A percentile compares a stretch with the other conserved stretches of the same genome.
Conservation (phyloP, 352 stramenopile species). For the Phytophthora kernoviae region DNA sequence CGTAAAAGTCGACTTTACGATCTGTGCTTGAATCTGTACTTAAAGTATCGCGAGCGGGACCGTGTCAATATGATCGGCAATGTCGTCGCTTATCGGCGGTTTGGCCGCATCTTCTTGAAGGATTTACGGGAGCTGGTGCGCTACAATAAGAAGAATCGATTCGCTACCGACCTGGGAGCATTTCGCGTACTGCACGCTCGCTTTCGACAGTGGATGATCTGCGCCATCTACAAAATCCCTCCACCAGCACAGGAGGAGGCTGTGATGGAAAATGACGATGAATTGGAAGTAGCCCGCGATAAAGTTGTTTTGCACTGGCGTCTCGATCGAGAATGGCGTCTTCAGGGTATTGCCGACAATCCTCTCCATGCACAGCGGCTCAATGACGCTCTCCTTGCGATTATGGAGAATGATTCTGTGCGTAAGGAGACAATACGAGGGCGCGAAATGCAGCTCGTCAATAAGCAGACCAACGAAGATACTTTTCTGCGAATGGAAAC, state of each 20-base stretch:
- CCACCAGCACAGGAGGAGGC: constrained; percentile 11
- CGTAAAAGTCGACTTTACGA: constrained; percentile 66
- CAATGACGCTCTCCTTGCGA: constrained; percentile 36
- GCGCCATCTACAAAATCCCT: constrained; percentile 36
- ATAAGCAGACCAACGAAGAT: constrained; percentile 48
- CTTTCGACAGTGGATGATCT: constrained; percentile 53
- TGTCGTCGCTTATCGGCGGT: constrained; percentile 53
- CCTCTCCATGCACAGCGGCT: constrained; percentile 38
- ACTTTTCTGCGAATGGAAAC: constrained; percentile 54
- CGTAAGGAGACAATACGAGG: constrained; percentile 39
- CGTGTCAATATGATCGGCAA: constrained; percentile 57
- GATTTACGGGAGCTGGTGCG: constrained; percentile 29
- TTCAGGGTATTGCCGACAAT: constrained; percentile 45
- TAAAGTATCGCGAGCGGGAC: constrained; percentile 63
- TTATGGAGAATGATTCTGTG: constrained; percentile 36
- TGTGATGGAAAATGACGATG: constrained; percentile 8
- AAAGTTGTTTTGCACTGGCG: constrained; percentile 47
- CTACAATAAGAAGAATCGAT: constrained; percentile 47
- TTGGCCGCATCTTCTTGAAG: constrained; percentile 43
- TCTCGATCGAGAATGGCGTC: constrained; percentile 54
- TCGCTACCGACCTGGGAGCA: constrained; percentile 53
- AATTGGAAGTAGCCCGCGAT: constrained; percentile 17
- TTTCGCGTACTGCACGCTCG: constrained; percentile 45
- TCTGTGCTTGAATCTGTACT: constrained; percentile 55
- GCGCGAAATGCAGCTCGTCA: constrained; percentile 42